Base-by-base conservation (phyloP, 495 filamentous ascomycete species). In the Aspergillus mulundensis region DNA sequence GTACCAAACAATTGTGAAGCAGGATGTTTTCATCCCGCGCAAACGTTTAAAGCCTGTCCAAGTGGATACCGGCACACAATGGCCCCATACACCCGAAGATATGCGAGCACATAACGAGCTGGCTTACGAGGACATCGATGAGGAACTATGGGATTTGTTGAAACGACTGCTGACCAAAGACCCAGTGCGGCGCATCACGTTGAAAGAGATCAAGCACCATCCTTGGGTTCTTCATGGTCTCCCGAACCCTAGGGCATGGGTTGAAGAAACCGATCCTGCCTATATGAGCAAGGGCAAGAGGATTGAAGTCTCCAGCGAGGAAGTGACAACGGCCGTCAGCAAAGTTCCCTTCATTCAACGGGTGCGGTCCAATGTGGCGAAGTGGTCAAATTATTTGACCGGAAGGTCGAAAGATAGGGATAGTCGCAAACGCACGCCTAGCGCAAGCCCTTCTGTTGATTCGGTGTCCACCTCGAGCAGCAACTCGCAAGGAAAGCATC, bases 131-230 rank as follows among this genome's bases (percentile, higher is more conserved):
- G 84, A 89, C 3, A 81, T 99, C 55, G 88, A 91, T 56, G 83
- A 89, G 54, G 81, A 91, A 40, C 71, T 99, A 18, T 81, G 83
- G 49, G 91, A 97, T 67, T 76, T 99, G 34, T 73, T 99, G 18
- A 81, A 79, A 43, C 84, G 87, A 47, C 81, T 99, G 67, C 79
- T 99, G 48, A 86, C 81, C 57, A 97, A 97, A 73, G 87, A 97
- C 65, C 94, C 93, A 0, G 76, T 86, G 30, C 85, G 90, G 68
- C 82, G 94, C 44, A 96, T 99, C 59, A 86, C 86, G 2, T 73
- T 99, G 46, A 87, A 86, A 58, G 93, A 97, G 63, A 93, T 97
- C 61, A 97, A 97, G 67, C 89, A 87, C 53, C 94, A 99, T 63
- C 87, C 88, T n/a, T 99, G 94, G 91, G 87, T 96, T 32, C 77